Base-by-base conservation (phyloP, 805 yeast genomes). In the Candida maltosa region DNA sequence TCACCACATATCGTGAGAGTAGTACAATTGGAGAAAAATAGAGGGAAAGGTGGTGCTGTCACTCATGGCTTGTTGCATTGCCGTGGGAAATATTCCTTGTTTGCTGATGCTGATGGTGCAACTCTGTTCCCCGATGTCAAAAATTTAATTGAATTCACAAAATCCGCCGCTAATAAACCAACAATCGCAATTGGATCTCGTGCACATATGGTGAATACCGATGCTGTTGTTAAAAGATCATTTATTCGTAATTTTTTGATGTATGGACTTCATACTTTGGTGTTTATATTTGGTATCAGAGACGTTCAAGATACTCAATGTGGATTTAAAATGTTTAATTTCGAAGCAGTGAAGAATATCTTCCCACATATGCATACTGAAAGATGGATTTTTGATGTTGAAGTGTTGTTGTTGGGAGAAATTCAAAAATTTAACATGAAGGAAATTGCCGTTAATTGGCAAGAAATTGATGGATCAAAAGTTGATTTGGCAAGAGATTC, bases 81-180 rank as follows among this genome's bases (percentile, higher is more conserved):
- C 3, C 66, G 87, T 28, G 98, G 97, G 9, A 56, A 69, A 38
- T 81, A 75, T 48, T 76, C 78, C 8, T 70, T 93, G 7, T 93
- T 93, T 65, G 97, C 96, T 1, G 98, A 93, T 61, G 98, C 97
- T 1, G 98, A 93, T 61, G 97, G 97, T 22, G 97, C 98, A 4
- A 82, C 95, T 17, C 70, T 73, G 46, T 93, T 93, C 54, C 51
- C 75, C 17, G 96, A 89, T 56, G 66, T 84, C 17, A 52, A 52
- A 2, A 75, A 71, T 37, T 65, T 89, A 39, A 43, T 77, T 8
- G 52, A 51, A 3, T 59, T 65, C 9, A 65, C 83, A 19, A 47
- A 62, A 20, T 8, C 6, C 8, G 11, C 29, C 11, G 31, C 20
- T 8, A 29, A 44, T 29, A 43, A 42, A 16, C 74, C 87, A 1